A percentile compares a stretch with the other conserved stretches of the same genome.
These are phyloP conservation scores for Mallotus repandus DNA, from an alignment of 441 rosid genomes.

Conservation along the genomic window DNA sequence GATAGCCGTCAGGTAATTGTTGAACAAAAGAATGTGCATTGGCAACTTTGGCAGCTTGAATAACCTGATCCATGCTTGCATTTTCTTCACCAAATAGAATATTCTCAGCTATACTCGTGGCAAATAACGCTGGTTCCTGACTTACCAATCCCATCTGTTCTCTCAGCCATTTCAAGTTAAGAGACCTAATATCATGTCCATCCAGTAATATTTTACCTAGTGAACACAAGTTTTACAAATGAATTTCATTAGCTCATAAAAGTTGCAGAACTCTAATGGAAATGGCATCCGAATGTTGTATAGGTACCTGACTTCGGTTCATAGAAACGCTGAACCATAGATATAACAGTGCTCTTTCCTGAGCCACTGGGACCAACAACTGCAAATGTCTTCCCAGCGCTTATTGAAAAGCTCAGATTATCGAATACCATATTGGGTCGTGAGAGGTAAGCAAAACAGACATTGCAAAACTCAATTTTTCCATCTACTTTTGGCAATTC, in stretches of 20 bases:
- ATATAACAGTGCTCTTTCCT: constrained; percentile 81
- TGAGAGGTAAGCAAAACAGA: constrained; percentile 70
- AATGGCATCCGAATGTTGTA: neutral
- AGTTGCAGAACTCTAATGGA: neutral
- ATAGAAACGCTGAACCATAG: constrained; percentile 83
- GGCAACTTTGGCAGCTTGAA: constrained; percentile 68
- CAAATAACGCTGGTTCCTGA: constrained; percentile 86
- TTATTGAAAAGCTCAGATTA: constrained; percentile 54
- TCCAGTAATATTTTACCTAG: constrained; percentile 63
- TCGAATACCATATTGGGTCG: constrained; percentile 57
- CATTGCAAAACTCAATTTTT: constrained; percentile 51
- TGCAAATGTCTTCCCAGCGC: constrained; percentile 62
- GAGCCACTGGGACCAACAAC: constrained; percentile 90
- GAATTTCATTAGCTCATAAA: neutral
- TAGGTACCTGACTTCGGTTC: constrained; percentile 67
- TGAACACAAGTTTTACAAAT: constrained; percentile 3
- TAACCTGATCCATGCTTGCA: constrained; percentile 47
- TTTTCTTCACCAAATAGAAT: constrained; percentile 65
- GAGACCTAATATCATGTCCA: constrained; percentile 54
- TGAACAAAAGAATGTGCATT: constrained; percentile 74
- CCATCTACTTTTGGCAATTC: constrained; percentile 48
- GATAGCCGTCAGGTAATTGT: constrained; percentile 60
- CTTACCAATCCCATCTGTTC: constrained; percentile 81
- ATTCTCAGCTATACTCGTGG: constrained; percentile 60
- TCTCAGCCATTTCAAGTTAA: constrained; percentile 71